Conservation (phyloP, 192 early-diverging fungal genomes). For the Coemansia sp. region DNA sequence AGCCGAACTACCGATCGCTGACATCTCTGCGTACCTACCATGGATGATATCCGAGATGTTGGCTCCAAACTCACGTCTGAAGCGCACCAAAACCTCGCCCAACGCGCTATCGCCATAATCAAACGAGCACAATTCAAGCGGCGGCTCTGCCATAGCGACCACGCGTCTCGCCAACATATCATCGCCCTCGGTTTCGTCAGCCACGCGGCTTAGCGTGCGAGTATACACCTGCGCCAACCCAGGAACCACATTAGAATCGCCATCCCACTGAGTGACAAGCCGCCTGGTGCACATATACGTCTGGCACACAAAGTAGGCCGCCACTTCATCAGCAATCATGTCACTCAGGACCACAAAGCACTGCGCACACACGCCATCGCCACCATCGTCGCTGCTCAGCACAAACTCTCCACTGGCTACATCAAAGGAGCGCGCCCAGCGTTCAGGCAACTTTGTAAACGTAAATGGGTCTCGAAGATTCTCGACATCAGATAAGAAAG, state of each 20-base stretch:
- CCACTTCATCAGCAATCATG: constrained; percentile 17
- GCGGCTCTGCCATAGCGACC: constrained; percentile 19
- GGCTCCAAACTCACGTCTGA: constrained; percentile 16
- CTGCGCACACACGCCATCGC: not conserved
- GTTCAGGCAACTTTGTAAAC: constrained; percentile 20
- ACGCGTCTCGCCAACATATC: constrained; percentile 6
- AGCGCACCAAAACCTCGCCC: constrained; percentile 12
- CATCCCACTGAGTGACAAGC: constrained; percentile 7
- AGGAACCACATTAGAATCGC: not conserved
- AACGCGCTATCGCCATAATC: constrained; percentile 30
- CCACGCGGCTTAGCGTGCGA: not conserved
- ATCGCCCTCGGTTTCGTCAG: not conserved
- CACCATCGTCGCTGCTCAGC: not conserved
- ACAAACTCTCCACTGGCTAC: not conserved
- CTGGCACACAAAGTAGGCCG: constrained; percentile 39
- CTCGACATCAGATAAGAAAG: constrained; percentile 10
- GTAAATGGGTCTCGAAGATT: constrained; percentile 37
- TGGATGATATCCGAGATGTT: constrained; percentile 2
- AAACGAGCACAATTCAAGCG: constrained; percentile 35
- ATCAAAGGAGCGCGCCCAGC: constrained; percentile 21
- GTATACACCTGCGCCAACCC: constrained; percentile 21
- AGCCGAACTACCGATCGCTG: constrained; percentile 4
- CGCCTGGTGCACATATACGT: constrained; percentile 13
- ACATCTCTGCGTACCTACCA: constrained; percentile 2
- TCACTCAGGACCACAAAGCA: constrained; percentile 8